phyloP scores from a whole-genome alignment of 305 asterid species.

The Plantago lanceolata region DNA sequence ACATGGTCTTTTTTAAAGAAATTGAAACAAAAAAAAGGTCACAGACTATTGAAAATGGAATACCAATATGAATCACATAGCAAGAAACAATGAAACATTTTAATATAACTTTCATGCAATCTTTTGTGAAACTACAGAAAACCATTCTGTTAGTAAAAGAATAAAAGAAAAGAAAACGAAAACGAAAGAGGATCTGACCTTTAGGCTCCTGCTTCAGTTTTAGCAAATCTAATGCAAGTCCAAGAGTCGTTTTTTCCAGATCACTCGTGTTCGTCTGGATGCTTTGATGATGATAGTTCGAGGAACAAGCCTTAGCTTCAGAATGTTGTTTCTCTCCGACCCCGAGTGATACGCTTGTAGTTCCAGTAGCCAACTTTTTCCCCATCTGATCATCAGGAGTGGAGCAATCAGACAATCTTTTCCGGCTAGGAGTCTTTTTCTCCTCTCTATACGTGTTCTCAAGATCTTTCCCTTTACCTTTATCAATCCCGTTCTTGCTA shows the following conservation, averaged over 20 bases:
- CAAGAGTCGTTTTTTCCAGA: not conserved
- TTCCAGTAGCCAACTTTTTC: not conserved
- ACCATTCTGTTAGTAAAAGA: too few species aligned
- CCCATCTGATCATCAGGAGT: not conserved
- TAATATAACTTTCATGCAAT: too few species aligned
- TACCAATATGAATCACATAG: too few species aligned
- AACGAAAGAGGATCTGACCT: not conserved
- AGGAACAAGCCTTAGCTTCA: not conserved
- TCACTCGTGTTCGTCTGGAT: not conserved
- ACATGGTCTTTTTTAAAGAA: not conserved
- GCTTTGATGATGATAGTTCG: not conserved
- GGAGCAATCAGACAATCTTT: not conserved
- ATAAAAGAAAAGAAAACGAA: too few species aligned
- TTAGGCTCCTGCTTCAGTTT: not conserved
- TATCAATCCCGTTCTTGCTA: not conserved
- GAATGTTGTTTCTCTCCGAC: not conserved
- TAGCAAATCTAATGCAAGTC: not conserved
- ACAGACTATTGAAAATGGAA: not conserved
- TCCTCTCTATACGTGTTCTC: not conserved
- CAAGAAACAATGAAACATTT: not conserved
- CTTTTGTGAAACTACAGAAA: too few species aligned
- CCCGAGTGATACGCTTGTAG: not conserved
- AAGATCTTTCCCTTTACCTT: not conserved
- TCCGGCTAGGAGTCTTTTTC: not conserved
- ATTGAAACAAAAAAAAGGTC: too few species aligned